Percentiles rank a stretch among this genome's conserved stretches.
Evolutionary conservation across 805 yeast genomes (phyloP).

Genomic region (Candida peoriensis): DNA sequence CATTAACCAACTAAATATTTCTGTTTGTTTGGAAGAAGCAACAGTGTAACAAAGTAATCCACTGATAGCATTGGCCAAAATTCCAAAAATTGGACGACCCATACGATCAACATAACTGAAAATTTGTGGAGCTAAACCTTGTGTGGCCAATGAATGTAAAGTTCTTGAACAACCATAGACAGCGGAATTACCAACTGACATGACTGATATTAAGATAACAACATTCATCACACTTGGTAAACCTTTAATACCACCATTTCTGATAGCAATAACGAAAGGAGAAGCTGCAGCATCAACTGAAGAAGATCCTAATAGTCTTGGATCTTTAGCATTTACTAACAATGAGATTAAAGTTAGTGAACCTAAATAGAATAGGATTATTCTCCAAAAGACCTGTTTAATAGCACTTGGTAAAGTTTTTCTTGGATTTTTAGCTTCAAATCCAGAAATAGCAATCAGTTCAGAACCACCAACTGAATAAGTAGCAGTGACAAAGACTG

Average conservation of each 20-base stretch:
- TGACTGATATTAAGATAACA: slow-evolving; percentile 35
- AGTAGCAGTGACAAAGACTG: slow-evolving; percentile 51
- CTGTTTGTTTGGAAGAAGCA: slow-evolving; percentile 35
- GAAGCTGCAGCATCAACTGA: slow-evolving; percentile 33
- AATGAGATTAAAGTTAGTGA: slow-evolving; percentile 41
- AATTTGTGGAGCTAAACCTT: slow-evolving; percentile 38
- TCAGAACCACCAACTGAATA: slow-evolving; percentile 53
- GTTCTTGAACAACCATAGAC: slow-evolving; percentile 56
- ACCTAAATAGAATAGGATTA: slow-evolving; percentile 40
- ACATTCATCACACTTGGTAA: slow-evolving; percentile 37
- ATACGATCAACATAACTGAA: slow-evolving; percentile 42
- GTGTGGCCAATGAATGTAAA: slow-evolving; percentile 40
- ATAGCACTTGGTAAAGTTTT: slow-evolving; percentile 46
- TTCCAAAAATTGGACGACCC: slow-evolving; percentile 47
- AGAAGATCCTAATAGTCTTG: slow-evolving; percentile 27
- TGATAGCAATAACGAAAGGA: slow-evolving; percentile 45
- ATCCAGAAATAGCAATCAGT: slow-evolving; percentile 45
- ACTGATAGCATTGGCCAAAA: slow-evolving; percentile 32
- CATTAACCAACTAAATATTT: slow-evolving; percentile 43
- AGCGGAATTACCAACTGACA: slow-evolving; percentile 48
- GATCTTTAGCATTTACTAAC: slow-evolving; percentile 41
- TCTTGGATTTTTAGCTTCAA: slow-evolving; percentile 44
- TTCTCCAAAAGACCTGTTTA: slow-evolving; percentile 54
- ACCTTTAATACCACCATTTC: slow-evolving; percentile 30
- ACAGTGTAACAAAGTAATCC: slow-evolving; percentile 43